Conservation (phyloP, 352 stramenopile species). For the Phytophthora pini region DNA sequence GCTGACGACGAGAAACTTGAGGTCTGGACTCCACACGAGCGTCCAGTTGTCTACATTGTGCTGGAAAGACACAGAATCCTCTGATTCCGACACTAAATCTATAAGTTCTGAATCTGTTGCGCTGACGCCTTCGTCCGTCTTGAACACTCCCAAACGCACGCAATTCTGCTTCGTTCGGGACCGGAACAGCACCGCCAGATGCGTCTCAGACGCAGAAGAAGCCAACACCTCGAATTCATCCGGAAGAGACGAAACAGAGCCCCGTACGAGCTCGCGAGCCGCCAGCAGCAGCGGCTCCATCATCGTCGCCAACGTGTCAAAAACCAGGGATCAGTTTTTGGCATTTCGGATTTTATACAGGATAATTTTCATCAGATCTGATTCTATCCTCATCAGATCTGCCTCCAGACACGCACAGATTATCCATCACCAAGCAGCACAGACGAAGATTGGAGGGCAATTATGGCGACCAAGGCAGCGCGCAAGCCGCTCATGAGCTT, state of each 20-base stretch:
- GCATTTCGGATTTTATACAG: not conserved
- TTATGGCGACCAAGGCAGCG: conserved; percentile 16
- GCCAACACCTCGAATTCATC: conserved; percentile 13
- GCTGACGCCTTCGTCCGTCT: conserved; percentile 8
- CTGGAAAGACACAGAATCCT: not conserved
- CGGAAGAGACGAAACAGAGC: conserved; percentile 5
- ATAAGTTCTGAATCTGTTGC: conserved; percentile 16
- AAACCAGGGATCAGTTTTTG: not conserved
- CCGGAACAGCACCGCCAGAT: conserved; percentile 45
- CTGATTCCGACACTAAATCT: conserved; percentile 24
- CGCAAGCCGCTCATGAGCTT: conserved; percentile 70
- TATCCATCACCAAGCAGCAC: conserved; percentile 12
- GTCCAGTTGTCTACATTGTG: conserved; percentile 23
- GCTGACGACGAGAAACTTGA: conserved; percentile 53
- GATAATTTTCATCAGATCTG: conserved; percentile 7
- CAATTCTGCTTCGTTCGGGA: conserved; percentile 30
- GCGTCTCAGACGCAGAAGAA: conserved; percentile 22
- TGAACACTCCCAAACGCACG: conserved; percentile 45
- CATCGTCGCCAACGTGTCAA: conserved; percentile 38
- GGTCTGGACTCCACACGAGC: conserved; percentile 64
- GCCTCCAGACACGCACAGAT: conserved; percentile 7
- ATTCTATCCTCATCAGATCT: conserved; percentile 13
- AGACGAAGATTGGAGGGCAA: not conserved
- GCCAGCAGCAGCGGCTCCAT: conserved; percentile 46
- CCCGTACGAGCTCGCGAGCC: conserved; percentile 40